Percentiles rank a stretch among this genome's conserved stretches.
Conservation (phyloP, 2,329 filamentous ascomycete species). For the Alternaria incomplexa region DNA sequence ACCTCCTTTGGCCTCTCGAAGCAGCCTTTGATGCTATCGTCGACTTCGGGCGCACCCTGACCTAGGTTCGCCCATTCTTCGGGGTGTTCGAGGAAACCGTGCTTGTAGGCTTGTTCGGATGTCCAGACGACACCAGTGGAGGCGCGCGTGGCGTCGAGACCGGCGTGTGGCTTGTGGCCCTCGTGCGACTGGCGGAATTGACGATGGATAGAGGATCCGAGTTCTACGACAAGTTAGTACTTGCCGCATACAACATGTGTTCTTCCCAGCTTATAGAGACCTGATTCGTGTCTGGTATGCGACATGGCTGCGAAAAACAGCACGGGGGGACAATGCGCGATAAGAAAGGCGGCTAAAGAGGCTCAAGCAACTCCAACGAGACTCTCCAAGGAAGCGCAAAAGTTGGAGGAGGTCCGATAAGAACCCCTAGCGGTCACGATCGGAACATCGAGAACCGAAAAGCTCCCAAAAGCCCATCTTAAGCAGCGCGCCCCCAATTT, state of each 20-base stretch:
- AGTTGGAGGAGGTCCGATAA: neutral
- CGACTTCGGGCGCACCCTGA: constrained; percentile 91
- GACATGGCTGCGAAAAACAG: neutral
- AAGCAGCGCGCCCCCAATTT: neutral
- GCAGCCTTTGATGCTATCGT: constrained; percentile 88
- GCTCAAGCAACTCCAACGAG: neutral
- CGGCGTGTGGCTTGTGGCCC: constrained; percentile 88
- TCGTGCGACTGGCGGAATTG: constrained; percentile 91
- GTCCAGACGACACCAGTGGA: constrained; percentile 96
- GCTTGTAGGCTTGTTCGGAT: constrained; percentile 83
- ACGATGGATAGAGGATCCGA: constrained; percentile 81
- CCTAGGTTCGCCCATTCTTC: constrained; percentile 90
- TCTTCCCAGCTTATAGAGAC: neutral
- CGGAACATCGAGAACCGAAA: neutral
- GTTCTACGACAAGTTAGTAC: constrained; percentile 63
- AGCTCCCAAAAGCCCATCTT: neutral
- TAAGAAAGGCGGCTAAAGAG: neutral
- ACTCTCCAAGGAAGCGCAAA: neutral
- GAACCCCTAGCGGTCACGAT: neutral
- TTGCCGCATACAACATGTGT: too few species aligned
- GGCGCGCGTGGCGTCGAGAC: constrained; percentile 83
- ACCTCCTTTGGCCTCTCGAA: constrained; percentile 82
- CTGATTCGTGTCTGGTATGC: constrained; percentile 11
- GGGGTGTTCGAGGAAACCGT: constrained; percentile 84
- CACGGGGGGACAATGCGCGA: neutral